Conservation (phyloP, 805 yeast genomes). For the Candida orba region DNA sequence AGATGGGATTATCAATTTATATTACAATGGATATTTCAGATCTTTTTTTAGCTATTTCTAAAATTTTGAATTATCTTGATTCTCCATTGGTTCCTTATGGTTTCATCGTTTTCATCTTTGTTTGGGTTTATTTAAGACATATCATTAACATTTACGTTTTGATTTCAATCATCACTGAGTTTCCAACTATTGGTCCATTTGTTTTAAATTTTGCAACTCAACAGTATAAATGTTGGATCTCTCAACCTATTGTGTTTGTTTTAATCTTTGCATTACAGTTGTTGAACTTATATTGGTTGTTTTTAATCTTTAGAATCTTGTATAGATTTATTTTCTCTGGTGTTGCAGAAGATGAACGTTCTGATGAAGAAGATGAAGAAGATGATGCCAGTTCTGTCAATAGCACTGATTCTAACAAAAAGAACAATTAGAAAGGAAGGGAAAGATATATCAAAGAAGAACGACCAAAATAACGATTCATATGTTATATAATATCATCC, state of each 20-base stretch:
- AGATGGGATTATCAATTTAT: slow-evolving; percentile 89
- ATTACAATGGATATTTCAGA: slow-evolving; percentile 96
- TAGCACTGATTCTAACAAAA: not conserved
- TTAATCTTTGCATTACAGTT: slow-evolving; percentile 76
- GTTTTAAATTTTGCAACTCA: slow-evolving; percentile 78
- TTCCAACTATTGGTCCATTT: slow-evolving; percentile 76
- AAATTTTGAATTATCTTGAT: slow-evolving; percentile 81
- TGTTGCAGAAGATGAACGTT: slow-evolving; percentile 71
- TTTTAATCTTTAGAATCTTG: slow-evolving; percentile 69
- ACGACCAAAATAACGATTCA: not conserved
- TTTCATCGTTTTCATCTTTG: slow-evolving; percentile 56
- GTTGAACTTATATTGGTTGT: slow-evolving; percentile 85
- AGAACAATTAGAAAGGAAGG: not conserved
- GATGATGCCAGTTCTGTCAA: slow-evolving; percentile 17
- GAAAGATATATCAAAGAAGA: not conserved
- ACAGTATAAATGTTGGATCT: slow-evolving; percentile 94
- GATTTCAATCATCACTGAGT: slow-evolving; percentile 82
- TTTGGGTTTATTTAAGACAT: slow-evolving; percentile 90
- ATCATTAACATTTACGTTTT: slow-evolving; percentile 72
- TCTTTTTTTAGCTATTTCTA: slow-evolving; percentile 76
- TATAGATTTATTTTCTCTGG: slow-evolving; percentile 57
- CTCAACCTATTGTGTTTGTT: slow-evolving; percentile 81
- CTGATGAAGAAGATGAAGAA: slow-evolving; percentile 65
- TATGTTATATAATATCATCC: not conserved
- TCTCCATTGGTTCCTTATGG: slow-evolving; percentile 55